Conservation (phyloP, 441 rosid genomes). For the Populus tomentosa region DNA sequence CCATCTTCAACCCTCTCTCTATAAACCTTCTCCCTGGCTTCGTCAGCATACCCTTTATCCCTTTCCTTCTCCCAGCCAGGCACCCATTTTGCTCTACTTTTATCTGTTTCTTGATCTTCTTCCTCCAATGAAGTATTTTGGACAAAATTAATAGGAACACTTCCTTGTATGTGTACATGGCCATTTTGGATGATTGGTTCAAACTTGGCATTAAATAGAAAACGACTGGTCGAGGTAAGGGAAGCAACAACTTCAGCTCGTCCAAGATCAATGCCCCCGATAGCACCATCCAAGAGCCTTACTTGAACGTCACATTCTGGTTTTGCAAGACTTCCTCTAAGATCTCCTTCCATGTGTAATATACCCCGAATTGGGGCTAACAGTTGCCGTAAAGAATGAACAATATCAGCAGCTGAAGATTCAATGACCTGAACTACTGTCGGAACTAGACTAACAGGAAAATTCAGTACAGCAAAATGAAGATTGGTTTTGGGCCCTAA, state of each 20-base stretch:
- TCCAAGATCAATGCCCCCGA: conserved; percentile 97
- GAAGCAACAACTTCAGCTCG: conserved; percentile 98
- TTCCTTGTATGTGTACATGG: conserved; percentile 95
- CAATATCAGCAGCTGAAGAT: conserved; percentile 81
- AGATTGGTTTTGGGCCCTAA: conserved; percentile 94
- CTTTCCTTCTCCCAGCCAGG: conserved; percentile 87
- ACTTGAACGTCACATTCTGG: conserved; percentile 99
- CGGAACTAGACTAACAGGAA: conserved; percentile 93
- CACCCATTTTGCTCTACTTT: conserved; percentile 46
- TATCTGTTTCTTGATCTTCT: conserved; percentile 59
- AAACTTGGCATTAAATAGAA: conserved; percentile 92
- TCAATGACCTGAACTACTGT: conserved; percentile 89
- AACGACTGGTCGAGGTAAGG: conserved; percentile 85
- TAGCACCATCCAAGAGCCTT: conserved; percentile 92
- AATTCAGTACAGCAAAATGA: conserved; percentile 97
- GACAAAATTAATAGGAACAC: conserved; percentile 78
- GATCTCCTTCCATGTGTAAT: conserved; percentile 99
- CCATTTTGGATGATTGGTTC: conserved; percentile 92
- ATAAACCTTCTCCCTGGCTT: conserved; percentile 48
- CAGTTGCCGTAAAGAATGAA: conserved; percentile 84
- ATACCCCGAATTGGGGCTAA: conserved; percentile 92
- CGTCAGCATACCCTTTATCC: conserved; percentile 48
- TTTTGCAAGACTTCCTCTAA: conserved; percentile 91
- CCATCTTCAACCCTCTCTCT: conserved; percentile 89
- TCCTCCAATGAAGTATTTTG: conserved; percentile 60